phyloP scores from a whole-genome alignment of 2,329 filamentous ascomycete species.

The Aspergillus fischeri region DNA sequence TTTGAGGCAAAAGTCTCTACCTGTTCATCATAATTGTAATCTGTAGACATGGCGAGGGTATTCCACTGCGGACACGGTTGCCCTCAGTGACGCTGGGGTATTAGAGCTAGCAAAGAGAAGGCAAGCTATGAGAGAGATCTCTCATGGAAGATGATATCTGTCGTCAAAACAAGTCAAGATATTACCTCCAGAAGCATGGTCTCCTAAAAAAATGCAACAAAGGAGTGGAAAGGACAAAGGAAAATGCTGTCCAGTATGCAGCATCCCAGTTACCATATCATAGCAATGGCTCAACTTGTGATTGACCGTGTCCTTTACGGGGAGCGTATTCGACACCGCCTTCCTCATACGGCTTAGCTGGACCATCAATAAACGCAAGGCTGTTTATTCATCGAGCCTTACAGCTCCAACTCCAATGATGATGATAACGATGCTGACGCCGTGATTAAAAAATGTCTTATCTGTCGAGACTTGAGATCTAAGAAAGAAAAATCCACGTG shows the following conservation, averaged over 20 bases:
- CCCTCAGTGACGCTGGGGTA: constrained; percentile 22
- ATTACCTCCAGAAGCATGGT: constrained; percentile 8
- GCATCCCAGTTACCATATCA: constrained; percentile 23
- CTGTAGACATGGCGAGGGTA: constrained; percentile 63
- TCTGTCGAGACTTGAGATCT: neutral
- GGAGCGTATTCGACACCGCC: constrained; percentile 22
- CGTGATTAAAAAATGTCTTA: neutral
- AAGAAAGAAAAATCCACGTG: neutral
- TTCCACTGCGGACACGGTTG: constrained; percentile 30
- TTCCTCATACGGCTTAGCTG: constrained; percentile 10
- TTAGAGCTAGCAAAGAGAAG: constrained; percentile 2
- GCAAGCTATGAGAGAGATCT: neutral
- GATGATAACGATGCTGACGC: neutral
- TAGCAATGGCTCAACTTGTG: constrained; percentile 26
- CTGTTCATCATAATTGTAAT: constrained; percentile 98
- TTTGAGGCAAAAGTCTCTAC: constrained; percentile 37
- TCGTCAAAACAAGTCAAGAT: constrained; percentile 4
- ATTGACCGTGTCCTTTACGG: constrained; percentile 38
- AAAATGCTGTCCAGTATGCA: constrained; percentile 6
- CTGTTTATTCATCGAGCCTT: neutral
- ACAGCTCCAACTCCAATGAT: too few species aligned
- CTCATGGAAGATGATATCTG: neutral
- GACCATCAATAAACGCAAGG: neutral
- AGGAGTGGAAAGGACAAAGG: constrained; percentile 6
- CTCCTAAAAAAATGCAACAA: constrained; percentile 4